Conservation (phyloP, 2,329 filamentous ascomycete species). For the Xylaria digitata region DNA sequence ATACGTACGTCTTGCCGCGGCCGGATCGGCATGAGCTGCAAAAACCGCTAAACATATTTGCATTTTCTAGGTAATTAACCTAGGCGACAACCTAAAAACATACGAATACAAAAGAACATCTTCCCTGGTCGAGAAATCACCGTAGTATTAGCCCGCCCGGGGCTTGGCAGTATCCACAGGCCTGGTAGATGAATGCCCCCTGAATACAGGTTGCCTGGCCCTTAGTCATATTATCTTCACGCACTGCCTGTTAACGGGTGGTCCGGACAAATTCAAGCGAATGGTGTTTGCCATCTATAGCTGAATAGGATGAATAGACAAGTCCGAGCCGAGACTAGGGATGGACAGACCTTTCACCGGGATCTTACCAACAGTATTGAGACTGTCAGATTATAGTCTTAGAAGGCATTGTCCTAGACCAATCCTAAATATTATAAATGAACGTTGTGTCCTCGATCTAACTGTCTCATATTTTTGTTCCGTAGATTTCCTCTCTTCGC, state of each 20-base stretch:
- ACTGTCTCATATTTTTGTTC: background rate
- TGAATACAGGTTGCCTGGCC: too few relatives aligned
- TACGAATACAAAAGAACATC: background rate
- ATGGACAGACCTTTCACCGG: background rate
- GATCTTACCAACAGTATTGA: background rate
- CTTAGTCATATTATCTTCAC: background rate
- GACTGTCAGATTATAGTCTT: constrained; percentile 10
- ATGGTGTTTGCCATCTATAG: background rate
- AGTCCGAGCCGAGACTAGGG: constrained; percentile 2
- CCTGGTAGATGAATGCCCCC: background rate
- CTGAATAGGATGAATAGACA: background rate
- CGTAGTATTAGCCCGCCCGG: background rate
- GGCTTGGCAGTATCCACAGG: constrained; percentile 1
- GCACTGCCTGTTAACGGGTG: background rate
- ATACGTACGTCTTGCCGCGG: background rate
- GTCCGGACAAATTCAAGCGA: background rate
- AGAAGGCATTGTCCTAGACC: background rate
- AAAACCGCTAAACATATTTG: background rate
- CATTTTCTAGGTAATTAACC: background rate
- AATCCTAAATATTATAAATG: background rate
- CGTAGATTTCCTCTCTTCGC: background rate
- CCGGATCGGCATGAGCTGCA: background rate
- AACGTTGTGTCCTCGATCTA: background rate
- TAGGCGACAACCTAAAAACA: background rate
- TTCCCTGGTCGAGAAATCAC: background rate